A percentile compares a stretch with the other conserved stretches of the same genome.
These are phyloP conservation scores for Silene conica DNA, from an alignment of 148 eudicot species.

Conservation along the genomic window DNA sequence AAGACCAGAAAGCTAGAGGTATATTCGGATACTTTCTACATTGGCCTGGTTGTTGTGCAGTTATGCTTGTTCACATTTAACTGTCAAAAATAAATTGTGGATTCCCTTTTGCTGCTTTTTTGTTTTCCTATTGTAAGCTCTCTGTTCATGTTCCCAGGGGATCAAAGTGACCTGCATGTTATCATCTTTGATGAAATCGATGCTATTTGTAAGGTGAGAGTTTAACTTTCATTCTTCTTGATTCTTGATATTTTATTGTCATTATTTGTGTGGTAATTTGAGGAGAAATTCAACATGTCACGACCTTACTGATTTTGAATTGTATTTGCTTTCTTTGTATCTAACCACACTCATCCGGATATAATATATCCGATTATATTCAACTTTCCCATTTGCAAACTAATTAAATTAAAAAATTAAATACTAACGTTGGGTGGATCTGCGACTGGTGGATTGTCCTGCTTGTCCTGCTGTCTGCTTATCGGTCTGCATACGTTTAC, in stretches of 20 bases:
- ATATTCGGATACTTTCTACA: slow-evolving; percentile 2
- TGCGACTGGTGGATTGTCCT: too few relatives aligned
- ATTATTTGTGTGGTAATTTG: background rate
- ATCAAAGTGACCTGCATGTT: slow-evolving; percentile 96
- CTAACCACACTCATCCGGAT: background rate
- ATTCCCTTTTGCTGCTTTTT: background rate
- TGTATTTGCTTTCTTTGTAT: background rate
- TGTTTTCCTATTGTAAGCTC: background rate
- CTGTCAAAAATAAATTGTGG: background rate
- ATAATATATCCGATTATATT: background rate
- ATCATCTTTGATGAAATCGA: slow-evolving; percentile 99
- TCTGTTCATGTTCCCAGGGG: slow-evolving; percentile 53
- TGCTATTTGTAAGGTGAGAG: slow-evolving; percentile 91
- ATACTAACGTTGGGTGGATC: too few relatives aligned
- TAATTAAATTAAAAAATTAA: background rate
- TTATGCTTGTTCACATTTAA: background rate
- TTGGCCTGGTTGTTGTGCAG: slow-evolving; percentile 6
- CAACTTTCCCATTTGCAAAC: background rate
- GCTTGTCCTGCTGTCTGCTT: too few relatives aligned
- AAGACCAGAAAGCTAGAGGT: slow-evolving; percentile 85
- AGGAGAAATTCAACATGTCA: background rate
- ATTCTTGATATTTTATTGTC: slow-evolving; percentile 7
- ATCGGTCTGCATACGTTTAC: too few relatives aligned
- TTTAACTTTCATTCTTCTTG: slow-evolving; percentile 1
- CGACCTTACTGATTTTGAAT: slow-evolving; percentile 1